Evolutionary conservation across 2,329 filamentous ascomycete genomes (phyloP).

Genomic region (Paramyrothecium roridum): DNA sequence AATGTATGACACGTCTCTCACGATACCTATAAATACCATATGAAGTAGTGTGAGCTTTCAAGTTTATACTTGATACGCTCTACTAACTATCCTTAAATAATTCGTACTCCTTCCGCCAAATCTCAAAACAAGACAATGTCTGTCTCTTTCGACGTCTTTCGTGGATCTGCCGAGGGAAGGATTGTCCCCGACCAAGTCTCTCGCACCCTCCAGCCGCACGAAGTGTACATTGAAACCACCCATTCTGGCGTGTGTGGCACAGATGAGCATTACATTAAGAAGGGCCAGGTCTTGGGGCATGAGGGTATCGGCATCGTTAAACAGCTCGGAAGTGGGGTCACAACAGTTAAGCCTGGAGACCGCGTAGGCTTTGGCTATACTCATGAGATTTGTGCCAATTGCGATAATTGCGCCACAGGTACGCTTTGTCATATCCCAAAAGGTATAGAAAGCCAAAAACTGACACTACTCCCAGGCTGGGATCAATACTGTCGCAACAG

Average conservation of each 20-base stretch:
- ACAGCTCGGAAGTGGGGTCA: constrained; percentile 28
- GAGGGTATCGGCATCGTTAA: constrained; percentile 36
- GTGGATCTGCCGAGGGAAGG: neutral
- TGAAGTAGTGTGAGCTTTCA: too few species aligned
- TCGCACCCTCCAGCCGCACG: neutral
- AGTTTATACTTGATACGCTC: too few species aligned
- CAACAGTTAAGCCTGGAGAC: constrained; percentile 31
- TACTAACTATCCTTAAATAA: too few species aligned
- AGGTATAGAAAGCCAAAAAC: too few species aligned
- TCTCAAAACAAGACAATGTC: neutral
- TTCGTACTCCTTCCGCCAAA: too few species aligned
- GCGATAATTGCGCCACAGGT: constrained; percentile 27
- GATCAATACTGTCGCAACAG: too few species aligned
- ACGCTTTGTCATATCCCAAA: too few species aligned
- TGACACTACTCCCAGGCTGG: too few species aligned
- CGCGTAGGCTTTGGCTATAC: constrained; percentile 35
- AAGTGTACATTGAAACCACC: constrained; percentile 8
- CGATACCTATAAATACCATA: too few species aligned
- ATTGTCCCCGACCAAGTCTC: neutral
- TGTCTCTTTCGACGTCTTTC: neutral
- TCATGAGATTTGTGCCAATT: constrained; percentile 30
- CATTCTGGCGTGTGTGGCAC: constrained; percentile 15
- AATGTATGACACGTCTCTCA: too few species aligned
- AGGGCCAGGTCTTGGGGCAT: constrained; percentile 27
- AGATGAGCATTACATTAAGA: constrained; percentile 8